Base-by-base conservation (phyloP, 108 stramenopile species). In the Cyclostephanos tholiformis region DNA sequence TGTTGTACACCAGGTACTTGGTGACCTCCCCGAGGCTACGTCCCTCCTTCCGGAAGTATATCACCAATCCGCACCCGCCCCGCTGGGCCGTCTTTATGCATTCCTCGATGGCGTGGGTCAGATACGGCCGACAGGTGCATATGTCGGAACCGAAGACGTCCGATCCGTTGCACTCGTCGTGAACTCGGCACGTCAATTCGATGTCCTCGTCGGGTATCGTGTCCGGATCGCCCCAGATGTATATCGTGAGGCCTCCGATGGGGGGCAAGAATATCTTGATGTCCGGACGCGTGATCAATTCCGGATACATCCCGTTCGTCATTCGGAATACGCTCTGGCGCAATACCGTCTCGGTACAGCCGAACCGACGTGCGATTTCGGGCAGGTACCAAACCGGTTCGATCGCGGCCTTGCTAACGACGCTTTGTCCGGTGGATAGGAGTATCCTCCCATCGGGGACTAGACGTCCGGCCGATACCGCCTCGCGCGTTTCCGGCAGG, bases 341-440 rank as follows among this genome's bases (percentile, higher is more conserved):
- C 44, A 99, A 80, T 59, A 84, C 71, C 3, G 79, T 49, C 84
- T 99, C 99, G 3, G 95, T 90, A 44, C 94, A 95, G 55, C 93
- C 95, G 73, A 99, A 99, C 49, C 99, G 93, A 36, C 96, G 84
- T 22, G 99, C 97, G 65, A 99, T 91, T 76, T 97, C 99, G 6
- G 99, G 99, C 72, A 99, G 83, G 79, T 99, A 96, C 99, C 99
- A 99, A 49, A 98, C 99, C 0, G 97, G 98, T 84, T 99, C 99
- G 68, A 99, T 97, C 14, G 99, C 99, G 2, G 97, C 97, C 89
- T 99, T 99, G 72, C 92, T 92, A 35, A 96, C 91, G 69, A 98
- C 84, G 48, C 85, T 87, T 62, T 98, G 98, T n/a, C 99, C 99
- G 14, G 79, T 86, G 14, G 85, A 79, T 73, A 92, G 72, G 38